Conservation (phyloP, 164 flowering plant species). For the Tetrastigma voinierianum region DNA sequence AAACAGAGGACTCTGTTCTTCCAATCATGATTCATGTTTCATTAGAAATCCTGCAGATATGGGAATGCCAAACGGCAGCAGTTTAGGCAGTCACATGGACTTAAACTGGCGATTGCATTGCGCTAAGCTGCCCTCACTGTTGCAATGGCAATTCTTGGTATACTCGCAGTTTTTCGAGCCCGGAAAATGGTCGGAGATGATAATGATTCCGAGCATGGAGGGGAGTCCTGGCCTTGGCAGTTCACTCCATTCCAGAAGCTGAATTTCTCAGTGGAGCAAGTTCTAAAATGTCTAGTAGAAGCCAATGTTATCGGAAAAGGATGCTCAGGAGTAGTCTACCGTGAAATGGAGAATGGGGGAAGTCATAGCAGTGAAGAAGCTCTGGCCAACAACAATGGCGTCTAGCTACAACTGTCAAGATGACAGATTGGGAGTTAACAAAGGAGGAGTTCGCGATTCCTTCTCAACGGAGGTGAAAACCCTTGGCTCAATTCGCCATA, state of each 20-base stretch:
- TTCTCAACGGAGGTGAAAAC: constrained; percentile 57
- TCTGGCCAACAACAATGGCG: constrained; percentile 38
- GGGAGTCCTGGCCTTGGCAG: constrained; percentile 44
- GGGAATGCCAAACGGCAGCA: too few relatives aligned
- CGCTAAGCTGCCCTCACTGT: constrained; percentile 33
- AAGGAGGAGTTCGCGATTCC: constrained; percentile 34
- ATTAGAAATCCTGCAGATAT: too few relatives aligned
- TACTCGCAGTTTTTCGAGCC: constrained; percentile 43
- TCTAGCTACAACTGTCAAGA: constrained; percentile 7
- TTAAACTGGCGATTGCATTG: constrained; percentile 45
- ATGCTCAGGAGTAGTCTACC: constrained; percentile 56
- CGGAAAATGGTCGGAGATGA: constrained; percentile 33
- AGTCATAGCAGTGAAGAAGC: constrained; percentile 60
- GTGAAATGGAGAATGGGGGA: constrained; percentile 49
- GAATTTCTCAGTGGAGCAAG: constrained; percentile 32
- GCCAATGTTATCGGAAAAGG: constrained; percentile 58
- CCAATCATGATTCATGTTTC: constrained; percentile 10
- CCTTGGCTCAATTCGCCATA: constrained; percentile 53
- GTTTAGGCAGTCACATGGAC: constrained; percentile 16
- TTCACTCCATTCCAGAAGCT: constrained; percentile 48
- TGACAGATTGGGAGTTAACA: constrained; percentile 4
- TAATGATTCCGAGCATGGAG: constrained; percentile 47
- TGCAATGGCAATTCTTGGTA: constrained; percentile 41
- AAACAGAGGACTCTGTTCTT: constrained; percentile 54
- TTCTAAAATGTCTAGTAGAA: constrained; percentile 38